Evolutionary conservation across 495 filamentous ascomycete genomes (phyloP).

Genomic region (Penicillium manginii): DNA sequence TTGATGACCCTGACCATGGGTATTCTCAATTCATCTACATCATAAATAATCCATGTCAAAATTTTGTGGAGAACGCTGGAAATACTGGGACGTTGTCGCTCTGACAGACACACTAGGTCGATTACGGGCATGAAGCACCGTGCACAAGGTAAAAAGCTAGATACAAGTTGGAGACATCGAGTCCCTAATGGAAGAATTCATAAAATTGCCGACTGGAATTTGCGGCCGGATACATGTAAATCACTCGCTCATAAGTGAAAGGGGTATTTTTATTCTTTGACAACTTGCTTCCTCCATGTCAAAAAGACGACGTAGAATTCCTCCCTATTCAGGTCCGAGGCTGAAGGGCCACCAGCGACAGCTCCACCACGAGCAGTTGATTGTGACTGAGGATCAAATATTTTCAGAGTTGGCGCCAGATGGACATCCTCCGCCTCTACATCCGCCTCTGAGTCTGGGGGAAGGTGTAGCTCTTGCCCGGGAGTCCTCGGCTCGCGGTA

Average conservation of each 20-base stretch:
- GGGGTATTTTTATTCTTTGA: not conserved
- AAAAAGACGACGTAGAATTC: slow-evolving; percentile 14
- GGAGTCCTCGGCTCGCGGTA: not conserved
- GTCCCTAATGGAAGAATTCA: too few species aligned
- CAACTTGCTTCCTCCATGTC: slow-evolving; percentile 12
- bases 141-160: too few species aligned
- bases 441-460: not conserved
- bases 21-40: too few species aligned
- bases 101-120: too few species aligned
- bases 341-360: not conserved
- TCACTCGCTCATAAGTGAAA: not conserved
- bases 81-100: too few species aligned
- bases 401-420: slow-evolving; percentile 1
- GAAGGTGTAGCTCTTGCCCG: not conserved
- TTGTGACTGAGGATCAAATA: not conserved
- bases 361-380: not conserved
- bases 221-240: too few species aligned
- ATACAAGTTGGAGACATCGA: too few species aligned
- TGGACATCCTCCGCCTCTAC: not conserved
- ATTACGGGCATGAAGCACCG: too few species aligned
- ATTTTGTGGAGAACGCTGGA: too few species aligned
- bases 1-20: too few species aligned
- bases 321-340: not conserved
- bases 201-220: too few species aligned
- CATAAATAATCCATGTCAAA: too few species aligned